Base-by-base conservation (phyloP, 441 rosid genomes). In the Cnidoscolus chayamansa region DNA sequence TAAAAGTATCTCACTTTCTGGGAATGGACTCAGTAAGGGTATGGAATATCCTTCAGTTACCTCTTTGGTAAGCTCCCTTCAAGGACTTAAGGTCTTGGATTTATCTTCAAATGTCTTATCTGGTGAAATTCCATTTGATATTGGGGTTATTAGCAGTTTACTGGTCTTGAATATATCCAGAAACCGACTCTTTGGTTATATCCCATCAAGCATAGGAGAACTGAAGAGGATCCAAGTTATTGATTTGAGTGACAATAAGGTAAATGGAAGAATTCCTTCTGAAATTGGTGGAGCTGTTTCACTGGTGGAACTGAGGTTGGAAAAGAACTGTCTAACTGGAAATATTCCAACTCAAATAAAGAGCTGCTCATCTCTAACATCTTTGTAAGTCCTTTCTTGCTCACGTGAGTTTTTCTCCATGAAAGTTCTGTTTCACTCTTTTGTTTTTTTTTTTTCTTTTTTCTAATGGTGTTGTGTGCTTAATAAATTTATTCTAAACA, bases 91-190 rank as follows among this genome's bases (percentile, higher is more conserved):
- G 78, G 79, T 86, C 37, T 69, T 95, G 71, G 98, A 92, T 85
- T 75, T 95, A 53, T 95, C 99, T 74, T 89, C 94, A 31, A 95
- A 95, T 79, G 82, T 74, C 40, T 84, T 95, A 32, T 84, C 91
- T 64, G 93, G 99, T 72, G 83, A 84, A 82, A 80, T 92, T 71
- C 94, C 97, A 10, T 77, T 81, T 17, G 75, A 79, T 66, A 77
- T 91, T 35, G 87, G 96, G 64, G 76, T 59, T 70, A 83, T 89
- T 63, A 72, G 82, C 78, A 82, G 89, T 79, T 78, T 93, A 84
- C 72, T 81, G 80, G 74, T 76, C 25, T 77, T 93, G 60, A 95
- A 95, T 72, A 59, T 91, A 72, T 91, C 98, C 9, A 78, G 79
- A 74, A 95, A 95, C 82, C 78, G 79, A 64, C 72, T 95, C 2